A percentile compares a stretch with the other conserved stretches of the same genome.
These are phyloP conservation scores for Coemansia sp. DNA, from an alignment of 192 early-diverging fungal genomes.

Conservation along the genomic window DNA sequence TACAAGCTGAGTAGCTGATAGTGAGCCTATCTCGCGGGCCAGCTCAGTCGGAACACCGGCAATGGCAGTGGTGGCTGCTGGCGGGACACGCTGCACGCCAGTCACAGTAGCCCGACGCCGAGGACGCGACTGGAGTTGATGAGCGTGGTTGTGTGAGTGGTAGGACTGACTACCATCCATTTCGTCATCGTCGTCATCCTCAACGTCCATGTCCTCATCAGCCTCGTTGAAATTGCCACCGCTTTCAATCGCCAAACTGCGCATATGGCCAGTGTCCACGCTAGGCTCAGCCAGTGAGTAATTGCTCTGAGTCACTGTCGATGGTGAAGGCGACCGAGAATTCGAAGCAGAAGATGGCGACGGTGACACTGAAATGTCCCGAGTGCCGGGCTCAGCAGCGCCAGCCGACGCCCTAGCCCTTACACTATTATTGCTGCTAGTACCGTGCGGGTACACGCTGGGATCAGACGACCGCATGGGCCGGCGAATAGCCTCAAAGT, in stretches of 20 bases:
- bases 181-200: slow-evolving; percentile 11
- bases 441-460: slow-evolving; percentile 34
- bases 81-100: slow-evolving; percentile 22
- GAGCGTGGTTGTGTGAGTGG: not conserved
- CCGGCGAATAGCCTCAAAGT: slow-evolving; percentile 20
- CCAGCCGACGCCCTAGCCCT: slow-evolving; percentile 9
- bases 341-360: slow-evolving; percentile 29
- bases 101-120: slow-evolving; percentile 44
- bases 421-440: not conserved
- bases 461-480: slow-evolving; percentile 47
- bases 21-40: slow-evolving; percentile 26
- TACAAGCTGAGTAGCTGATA: slow-evolving; percentile 46
- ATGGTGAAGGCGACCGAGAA: not conserved
- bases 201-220: slow-evolving; percentile 20
- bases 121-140: slow-evolving; percentile 16
- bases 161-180: not conserved
- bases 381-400: slow-evolving; percentile 34
- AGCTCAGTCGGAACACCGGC: slow-evolving; percentile 13
- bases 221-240: slow-evolving; percentile 9
- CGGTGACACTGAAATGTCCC: slow-evolving; percentile 54
- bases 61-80: not conserved
- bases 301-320: not conserved
- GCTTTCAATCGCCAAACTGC: not conserved
- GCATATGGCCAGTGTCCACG: slow-evolving; percentile 6
- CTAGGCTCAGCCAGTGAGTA: not conserved